These are phyloP conservation scores for Cutaneotrichosporon daszewskae DNA, from an alignment of 1,284 basidiomycete species.

Conservation along the genomic window DNA sequence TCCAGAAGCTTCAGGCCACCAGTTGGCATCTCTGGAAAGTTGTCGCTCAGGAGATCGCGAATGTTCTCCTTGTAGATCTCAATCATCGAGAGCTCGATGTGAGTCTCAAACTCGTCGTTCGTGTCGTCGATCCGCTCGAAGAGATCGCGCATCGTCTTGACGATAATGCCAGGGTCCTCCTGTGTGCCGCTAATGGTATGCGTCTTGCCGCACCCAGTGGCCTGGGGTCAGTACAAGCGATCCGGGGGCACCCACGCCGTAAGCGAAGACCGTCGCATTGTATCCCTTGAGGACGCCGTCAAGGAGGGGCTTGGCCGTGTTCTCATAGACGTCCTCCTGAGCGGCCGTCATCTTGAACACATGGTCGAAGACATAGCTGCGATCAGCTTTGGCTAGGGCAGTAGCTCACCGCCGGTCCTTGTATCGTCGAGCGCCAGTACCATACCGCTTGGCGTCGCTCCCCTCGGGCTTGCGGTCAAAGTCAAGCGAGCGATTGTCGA, in stretches of 20 bases:
- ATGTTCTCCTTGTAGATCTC: slow-evolving; percentile 99
- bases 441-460: slow-evolving; percentile 56
- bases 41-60: slow-evolving; percentile 80
- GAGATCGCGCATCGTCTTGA: slow-evolving; percentile 92
- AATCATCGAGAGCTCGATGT: slow-evolving; percentile 85
- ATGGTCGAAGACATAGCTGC: slow-evolving; percentile 86
- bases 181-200: slow-evolving; percentile 92
- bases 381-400: slow-evolving; percentile 4
- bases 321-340: slow-evolving; percentile 79
- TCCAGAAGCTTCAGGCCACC: slow-evolving; percentile 88
- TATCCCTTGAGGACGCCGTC: slow-evolving; percentile 83
- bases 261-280: slow-evolving; percentile 94
- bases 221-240: slow-evolving; percentile 53
- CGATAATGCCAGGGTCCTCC: slow-evolving; percentile 82
- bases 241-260: slow-evolving; percentile 64
- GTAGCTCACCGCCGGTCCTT: slow-evolving; percentile 62
- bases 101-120: slow-evolving; percentile 70
- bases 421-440: slow-evolving; percentile 76
- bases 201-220: slow-evolving; percentile 95
- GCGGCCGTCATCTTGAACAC: slow-evolving; percentile 74
- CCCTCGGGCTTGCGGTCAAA: slow-evolving; percentile 83
- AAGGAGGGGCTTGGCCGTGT: slow-evolving; percentile 76
- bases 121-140: slow-evolving; percentile 83
- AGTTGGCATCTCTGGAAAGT: slow-evolving; percentile 55
- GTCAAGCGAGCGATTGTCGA: slow-evolving; percentile 59